A percentile compares a stretch with the other conserved stretches of the same genome.
Conservation (phyloP, 2,329 filamentous ascomycete genomes). For the Coniochaeta hoffmannii region DNA sequence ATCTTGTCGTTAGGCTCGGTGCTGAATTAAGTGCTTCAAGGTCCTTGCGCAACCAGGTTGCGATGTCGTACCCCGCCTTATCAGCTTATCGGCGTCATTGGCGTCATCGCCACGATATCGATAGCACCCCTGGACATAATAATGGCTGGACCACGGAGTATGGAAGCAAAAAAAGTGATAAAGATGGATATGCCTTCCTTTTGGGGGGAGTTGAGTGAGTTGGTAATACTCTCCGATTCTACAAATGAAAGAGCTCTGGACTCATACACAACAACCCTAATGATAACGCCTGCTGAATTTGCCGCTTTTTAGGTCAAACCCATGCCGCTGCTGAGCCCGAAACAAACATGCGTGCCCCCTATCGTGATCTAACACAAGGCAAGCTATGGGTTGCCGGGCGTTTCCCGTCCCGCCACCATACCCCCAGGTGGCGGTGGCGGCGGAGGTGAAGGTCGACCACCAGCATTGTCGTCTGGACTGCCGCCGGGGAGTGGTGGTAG, state of each 20-base stretch:
- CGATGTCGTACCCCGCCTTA: background rate
- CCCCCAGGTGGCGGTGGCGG: conserved; percentile 1
- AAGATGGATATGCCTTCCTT: background rate
- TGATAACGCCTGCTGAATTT: background rate
- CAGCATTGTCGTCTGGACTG: background rate
- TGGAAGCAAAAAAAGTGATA: no score
- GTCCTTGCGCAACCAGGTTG: background rate
- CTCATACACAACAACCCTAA: background rate
- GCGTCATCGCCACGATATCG: no score
- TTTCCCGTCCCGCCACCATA: background rate
- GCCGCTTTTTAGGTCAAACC: background rate
- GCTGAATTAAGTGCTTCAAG: background rate
- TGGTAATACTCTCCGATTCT: background rate
- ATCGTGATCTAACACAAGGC: background rate
- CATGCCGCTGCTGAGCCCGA: background rate
- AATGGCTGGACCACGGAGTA: no score
- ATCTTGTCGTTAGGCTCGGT: no score
- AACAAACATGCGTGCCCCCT: background rate
- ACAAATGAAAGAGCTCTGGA: background rate
- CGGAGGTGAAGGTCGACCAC: background rate
- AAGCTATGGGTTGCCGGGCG: background rate
- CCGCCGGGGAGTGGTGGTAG: conserved; percentile 11
- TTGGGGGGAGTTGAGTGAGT: background rate
- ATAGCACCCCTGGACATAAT: no score
- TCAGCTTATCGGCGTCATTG: background rate